Conservation (phyloP, 331 rosid species). For the Rosa hybrid region DNA sequence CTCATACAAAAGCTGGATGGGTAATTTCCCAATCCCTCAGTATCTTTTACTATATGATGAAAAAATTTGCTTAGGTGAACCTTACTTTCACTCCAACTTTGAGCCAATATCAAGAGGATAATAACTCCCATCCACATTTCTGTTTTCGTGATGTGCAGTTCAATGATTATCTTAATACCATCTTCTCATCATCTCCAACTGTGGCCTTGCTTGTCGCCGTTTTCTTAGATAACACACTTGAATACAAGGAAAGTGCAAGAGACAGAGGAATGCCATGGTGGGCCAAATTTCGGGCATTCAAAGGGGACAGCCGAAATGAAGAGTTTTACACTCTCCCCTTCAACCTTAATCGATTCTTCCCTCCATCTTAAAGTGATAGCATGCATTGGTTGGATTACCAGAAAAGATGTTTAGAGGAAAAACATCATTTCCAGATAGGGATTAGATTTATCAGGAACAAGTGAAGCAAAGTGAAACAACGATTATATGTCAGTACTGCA, state of each 20-base stretch:
- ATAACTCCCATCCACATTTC: slow-evolving; percentile 10
- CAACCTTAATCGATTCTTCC: slow-evolving; percentile 93
- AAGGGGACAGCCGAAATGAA: slow-evolving; percentile 87
- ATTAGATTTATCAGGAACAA: slow-evolving; percentile 33
- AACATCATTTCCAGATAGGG: slow-evolving; percentile 59
- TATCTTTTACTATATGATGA: background rate
- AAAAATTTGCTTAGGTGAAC: background rate
- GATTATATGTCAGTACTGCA: slow-evolving; percentile 14
- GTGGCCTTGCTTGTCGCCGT: slow-evolving; percentile 81
- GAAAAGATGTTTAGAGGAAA: slow-evolving; percentile 51
- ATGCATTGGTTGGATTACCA: background rate
- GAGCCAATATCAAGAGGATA: background rate
- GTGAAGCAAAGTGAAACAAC: slow-evolving; percentile 23
- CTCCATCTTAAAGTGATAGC: slow-evolving; percentile 56
- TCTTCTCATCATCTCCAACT: slow-evolving; percentile 88
- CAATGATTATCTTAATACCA: slow-evolving; percentile 90
- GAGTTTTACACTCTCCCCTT: slow-evolving; percentile 98
- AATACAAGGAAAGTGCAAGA: slow-evolving; percentile 75
- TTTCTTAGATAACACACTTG: slow-evolving; percentile 97
- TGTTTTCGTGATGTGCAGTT: slow-evolving; percentile 51
- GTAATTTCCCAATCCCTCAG: slow-evolving; percentile 50
- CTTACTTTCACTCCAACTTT: background rate
- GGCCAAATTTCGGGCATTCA: slow-evolving; percentile 82
- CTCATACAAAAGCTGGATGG: slow-evolving; percentile 95
- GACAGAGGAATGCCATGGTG: slow-evolving; percentile 99